A percentile compares a stretch with the other conserved stretches of the same genome.
These are phyloP conservation scores for Solanum stenotomum DNA, from an alignment of 257 asterid species.

Conservation along the genomic window DNA sequence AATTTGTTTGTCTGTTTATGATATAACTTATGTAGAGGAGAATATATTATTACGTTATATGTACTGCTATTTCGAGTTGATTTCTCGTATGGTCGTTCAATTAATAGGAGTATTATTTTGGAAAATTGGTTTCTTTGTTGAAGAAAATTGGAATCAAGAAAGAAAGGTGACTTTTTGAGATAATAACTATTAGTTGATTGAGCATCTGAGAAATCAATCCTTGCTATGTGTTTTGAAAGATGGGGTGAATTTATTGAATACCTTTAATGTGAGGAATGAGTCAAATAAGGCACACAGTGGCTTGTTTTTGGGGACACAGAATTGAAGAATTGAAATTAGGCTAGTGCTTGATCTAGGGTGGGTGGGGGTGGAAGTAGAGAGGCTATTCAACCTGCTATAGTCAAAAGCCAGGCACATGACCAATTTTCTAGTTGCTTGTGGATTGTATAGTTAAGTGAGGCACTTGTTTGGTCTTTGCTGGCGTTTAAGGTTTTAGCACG, in stretches of 20 bases:
- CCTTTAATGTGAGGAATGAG: not conserved
- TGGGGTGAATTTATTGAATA: not conserved
- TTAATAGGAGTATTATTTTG: not conserved
- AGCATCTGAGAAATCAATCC: not conserved
- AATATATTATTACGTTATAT: not conserved
- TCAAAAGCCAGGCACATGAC: not conserved
- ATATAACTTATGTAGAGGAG: not conserved
- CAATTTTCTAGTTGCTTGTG: conserved; percentile 8
- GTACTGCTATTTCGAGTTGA: not conserved
- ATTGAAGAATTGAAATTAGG: not conserved
- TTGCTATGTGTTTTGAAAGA: not conserved
- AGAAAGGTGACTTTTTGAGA: not conserved
- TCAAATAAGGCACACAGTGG: not conserved
- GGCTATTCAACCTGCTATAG: not conserved
- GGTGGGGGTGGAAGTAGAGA: not conserved
- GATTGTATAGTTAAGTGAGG: not conserved
- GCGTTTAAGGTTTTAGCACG: not conserved
- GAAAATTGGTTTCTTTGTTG: not conserved
- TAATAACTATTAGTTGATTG: not conserved
- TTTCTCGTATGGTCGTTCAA: not conserved
- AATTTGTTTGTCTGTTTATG: not conserved
- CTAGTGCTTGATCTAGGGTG: not conserved
- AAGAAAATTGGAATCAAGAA: not conserved
- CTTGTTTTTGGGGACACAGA: not conserved
- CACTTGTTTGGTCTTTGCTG: not conserved